phyloP scores from a whole-genome alignment of 345 rosid species.

The Linum lewisii region DNA sequence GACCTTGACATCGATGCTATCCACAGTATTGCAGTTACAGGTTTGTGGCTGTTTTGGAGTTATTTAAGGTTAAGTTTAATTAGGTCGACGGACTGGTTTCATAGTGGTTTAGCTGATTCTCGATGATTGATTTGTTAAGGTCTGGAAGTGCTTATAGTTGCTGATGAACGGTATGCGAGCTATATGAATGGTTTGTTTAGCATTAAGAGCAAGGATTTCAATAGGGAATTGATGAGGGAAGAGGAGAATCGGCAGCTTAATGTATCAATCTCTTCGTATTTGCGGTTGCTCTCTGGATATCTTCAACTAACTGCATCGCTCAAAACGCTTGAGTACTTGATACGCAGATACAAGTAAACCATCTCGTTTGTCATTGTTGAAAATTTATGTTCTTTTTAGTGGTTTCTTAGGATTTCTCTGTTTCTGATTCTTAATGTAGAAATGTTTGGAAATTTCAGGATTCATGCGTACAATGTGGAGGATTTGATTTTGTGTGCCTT shows the following conservation, averaged over 20 bases:
- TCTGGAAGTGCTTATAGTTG: slow-evolving; percentile 49
- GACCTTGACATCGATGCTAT: slow-evolving; percentile 70
- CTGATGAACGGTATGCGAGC: slow-evolving; percentile 60
- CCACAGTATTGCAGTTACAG: slow-evolving; percentile 45
- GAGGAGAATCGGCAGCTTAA: slow-evolving; percentile 56
- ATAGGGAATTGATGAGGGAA: slow-evolving; percentile 57
- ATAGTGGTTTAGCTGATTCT: not conserved
- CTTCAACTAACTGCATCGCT: slow-evolving; percentile 52
- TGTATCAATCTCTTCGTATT: slow-evolving; percentile 42
- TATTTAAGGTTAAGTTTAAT: slow-evolving; percentile 4
- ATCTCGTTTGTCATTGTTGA: not conserved
- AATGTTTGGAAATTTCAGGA: slow-evolving; percentile 35
- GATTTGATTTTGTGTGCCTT: slow-evolving; percentile 69
- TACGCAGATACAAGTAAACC: slow-evolving; percentile 82
- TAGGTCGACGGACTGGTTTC: not conserved
- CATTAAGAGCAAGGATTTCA: slow-evolving; percentile 61
- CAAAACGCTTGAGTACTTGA: slow-evolving; percentile 82
- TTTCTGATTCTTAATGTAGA: not conserved
- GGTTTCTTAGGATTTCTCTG: not conserved
- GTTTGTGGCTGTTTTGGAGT: slow-evolving; percentile 4
- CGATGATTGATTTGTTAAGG: slow-evolving; percentile 38
- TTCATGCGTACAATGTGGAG: slow-evolving; percentile 64
- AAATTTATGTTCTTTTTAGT: not conserved
- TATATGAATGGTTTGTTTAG: slow-evolving; percentile 61
- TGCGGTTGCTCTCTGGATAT: slow-evolving; percentile 61